phyloP scores from a whole-genome alignment of 2,329 filamentous ascomycete genomes.

The Cercospora zeina region DNA sequence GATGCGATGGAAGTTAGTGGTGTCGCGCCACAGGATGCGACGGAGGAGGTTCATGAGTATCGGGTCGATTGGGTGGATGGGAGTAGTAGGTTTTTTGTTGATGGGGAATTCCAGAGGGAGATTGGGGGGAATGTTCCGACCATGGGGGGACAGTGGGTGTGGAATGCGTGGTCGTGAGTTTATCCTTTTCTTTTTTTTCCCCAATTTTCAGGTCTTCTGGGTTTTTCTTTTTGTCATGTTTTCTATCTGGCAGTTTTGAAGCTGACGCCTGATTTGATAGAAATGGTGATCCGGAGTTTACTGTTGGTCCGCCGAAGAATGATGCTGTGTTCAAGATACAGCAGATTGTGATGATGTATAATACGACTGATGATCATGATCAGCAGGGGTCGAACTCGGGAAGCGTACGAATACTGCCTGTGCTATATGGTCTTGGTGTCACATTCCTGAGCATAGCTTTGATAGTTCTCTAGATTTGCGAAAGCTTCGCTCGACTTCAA shows the following conservation, averaged over 20 bases:
- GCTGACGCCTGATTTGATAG: constrained; percentile 8
- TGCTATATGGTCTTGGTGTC: neutral
- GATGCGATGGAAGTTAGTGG: constrained; percentile 13
- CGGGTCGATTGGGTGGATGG: constrained; percentile 29
- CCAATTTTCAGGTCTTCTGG: too few relatives aligned
- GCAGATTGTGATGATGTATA: constrained; percentile 32
- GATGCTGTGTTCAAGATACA: constrained; percentile 32
- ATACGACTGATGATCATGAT: constrained; percentile 10
- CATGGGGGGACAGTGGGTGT: constrained; percentile 25
- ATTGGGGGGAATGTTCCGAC: constrained; percentile 26
- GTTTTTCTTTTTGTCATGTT: too few relatives aligned
- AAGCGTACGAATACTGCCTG: neutral
- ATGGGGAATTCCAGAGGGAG: constrained; percentile 23
- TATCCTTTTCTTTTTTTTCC: neutral
- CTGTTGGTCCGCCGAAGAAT: constrained; percentile 28
- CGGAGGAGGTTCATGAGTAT: constrained; percentile 27
- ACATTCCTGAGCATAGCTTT: neutral
- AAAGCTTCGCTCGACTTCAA: too few relatives aligned
- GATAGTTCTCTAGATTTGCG: neutral
- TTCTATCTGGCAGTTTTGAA: neutral
- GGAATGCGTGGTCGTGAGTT: constrained; percentile 33
- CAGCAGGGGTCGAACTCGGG: neutral
- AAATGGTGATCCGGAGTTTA: constrained; percentile 29
- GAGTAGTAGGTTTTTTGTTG: constrained; percentile 26
- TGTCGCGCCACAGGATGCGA: constrained; percentile 16